Percentiles rank a stretch among this genome's conserved stretches.
Conservation (phyloP, 2,329 filamentous ascomycete genomes). For the Talaromyces sp. region DNA sequence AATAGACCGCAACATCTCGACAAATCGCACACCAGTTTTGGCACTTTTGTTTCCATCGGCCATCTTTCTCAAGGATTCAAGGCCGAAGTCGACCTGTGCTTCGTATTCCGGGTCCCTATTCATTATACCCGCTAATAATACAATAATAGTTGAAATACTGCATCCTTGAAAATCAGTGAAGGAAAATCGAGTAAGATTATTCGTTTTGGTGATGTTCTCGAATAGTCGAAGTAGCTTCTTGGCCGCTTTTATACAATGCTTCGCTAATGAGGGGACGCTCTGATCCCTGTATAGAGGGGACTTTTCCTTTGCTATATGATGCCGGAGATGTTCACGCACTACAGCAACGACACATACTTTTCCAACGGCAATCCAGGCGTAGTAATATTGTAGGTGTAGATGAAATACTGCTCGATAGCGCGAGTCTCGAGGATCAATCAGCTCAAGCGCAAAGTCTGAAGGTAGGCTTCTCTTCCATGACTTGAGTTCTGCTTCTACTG, state of each 20-base stretch:
- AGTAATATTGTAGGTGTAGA: constrained; percentile 38
- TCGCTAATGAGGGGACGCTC: background rate
- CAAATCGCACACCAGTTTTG: constrained; percentile 27
- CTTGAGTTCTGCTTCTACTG: constrained; percentile 26
- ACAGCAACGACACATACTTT: constrained; percentile 35
- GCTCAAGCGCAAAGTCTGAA: constrained; percentile 25
- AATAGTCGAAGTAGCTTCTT: constrained; percentile 33
- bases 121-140: constrained; percentile 33
- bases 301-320: constrained; percentile 4
- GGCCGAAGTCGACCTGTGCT: constrained; percentile 28
- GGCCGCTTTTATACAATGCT: constrained; percentile 22
- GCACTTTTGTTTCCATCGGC: constrained; percentile 31
- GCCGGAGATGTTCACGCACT: constrained; percentile 20
- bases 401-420: constrained; percentile 35
- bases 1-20: constrained; percentile 27
- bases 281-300: background rate
- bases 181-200: constrained; percentile 36
- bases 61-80: constrained; percentile 35
- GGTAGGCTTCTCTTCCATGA: constrained; percentile 33
- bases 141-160: constrained; percentile 38
- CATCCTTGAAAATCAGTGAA: constrained; percentile 42
- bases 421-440: constrained; percentile 27
- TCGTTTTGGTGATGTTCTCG: constrained; percentile 26
- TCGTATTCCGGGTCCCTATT: constrained; percentile 34
- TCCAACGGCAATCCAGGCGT: constrained; percentile 36